phyloP scores from a whole-genome alignment of 306 rosid genomes.

The Erythrophleum fordii region DNA sequence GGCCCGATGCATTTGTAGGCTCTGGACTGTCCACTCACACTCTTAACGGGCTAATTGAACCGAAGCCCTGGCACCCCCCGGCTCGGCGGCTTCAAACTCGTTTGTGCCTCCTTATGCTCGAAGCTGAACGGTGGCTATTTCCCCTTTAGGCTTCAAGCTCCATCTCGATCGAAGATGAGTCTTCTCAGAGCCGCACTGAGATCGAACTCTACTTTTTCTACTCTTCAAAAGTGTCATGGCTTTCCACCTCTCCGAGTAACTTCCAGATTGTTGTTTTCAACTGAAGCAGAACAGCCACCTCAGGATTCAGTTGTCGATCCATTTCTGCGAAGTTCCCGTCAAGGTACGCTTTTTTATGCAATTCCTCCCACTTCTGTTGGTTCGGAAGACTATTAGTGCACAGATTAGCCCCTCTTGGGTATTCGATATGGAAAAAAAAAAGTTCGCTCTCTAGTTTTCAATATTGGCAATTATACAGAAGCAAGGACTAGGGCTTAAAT shows the following conservation, averaged over 20 bases:
- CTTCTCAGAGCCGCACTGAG: constrained; percentile 55
- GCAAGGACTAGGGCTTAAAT: background rate
- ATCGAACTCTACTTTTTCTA: constrained; percentile 44
- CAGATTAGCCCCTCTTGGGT: background rate
- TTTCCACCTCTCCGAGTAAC: constrained; percentile 35
- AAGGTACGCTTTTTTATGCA: constrained; percentile 43
- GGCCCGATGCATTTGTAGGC: background rate
- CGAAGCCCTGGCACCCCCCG: background rate
- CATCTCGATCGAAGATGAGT: constrained; percentile 46
- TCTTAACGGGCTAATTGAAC: background rate
- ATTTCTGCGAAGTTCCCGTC: constrained; percentile 36
- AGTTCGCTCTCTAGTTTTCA: background rate
- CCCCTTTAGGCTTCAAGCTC: background rate
- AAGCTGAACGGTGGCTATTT: background rate
- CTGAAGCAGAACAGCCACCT: constrained; percentile 57
- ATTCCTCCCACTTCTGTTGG: background rate
- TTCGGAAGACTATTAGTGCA: background rate
- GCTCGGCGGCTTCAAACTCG: background rate
- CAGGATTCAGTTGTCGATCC: constrained; percentile 37
- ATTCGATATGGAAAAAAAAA: background rate
- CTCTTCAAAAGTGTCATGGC: constrained; percentile 35
- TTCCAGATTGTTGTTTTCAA: constrained; percentile 53
- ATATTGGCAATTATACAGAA: background rate
- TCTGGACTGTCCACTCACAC: background rate
- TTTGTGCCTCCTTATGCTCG: background rate